These are phyloP conservation scores for Tricholoma flavovirens DNA, from an alignment of 768 basidiomycete genomes.

Conservation along the genomic window DNA sequence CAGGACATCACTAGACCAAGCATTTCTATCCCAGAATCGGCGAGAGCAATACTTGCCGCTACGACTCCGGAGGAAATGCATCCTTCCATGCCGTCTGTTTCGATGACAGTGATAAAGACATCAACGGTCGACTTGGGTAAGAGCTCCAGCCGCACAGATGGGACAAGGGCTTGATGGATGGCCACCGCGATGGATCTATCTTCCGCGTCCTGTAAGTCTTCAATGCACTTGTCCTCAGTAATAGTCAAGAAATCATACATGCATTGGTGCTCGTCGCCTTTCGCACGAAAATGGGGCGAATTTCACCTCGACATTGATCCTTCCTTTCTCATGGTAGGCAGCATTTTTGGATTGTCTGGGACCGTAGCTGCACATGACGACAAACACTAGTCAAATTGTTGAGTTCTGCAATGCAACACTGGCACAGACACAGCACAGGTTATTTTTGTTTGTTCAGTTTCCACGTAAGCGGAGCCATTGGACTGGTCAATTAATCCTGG, in stretches of 20 bases:
- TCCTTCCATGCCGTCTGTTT: conserved; percentile 88
- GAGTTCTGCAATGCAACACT: background rate
- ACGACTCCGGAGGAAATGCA: conserved; percentile 83
- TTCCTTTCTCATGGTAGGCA: conserved; percentile 82
- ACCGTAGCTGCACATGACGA: conserved; percentile 52
- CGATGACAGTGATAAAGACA: conserved; percentile 83
- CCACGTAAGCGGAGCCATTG: conserved; percentile 95
- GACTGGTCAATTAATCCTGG: conserved; percentile 89
- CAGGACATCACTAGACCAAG: conserved; percentile 82
- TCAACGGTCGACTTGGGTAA: conserved; percentile 96
- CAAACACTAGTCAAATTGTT: conserved; percentile 3
- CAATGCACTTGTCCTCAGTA: conserved; percentile 10
- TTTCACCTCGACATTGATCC: conserved; percentile 92
- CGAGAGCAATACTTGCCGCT: conserved; percentile 86
- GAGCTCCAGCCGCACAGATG: conserved; percentile 80
- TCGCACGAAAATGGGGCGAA: conserved; percentile 90
- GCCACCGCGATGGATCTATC: conserved; percentile 79
- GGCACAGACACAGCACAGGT: conserved; percentile 87
- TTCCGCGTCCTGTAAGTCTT: conserved; percentile 75
- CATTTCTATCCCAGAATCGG: conserved; percentile 91
- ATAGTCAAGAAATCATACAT: conserved; percentile 45
- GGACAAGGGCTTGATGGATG: conserved; percentile 79
- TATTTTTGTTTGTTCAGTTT: conserved; percentile 86
- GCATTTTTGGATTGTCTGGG: conserved; percentile 79
- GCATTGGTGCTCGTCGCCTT: conserved; percentile 74